Evolutionary conservation across 2,329 filamentous ascomycete genomes (phyloP), one percentile per base, ranked within the genome.

Genomic region (Paecilomyces variotii): DNA sequence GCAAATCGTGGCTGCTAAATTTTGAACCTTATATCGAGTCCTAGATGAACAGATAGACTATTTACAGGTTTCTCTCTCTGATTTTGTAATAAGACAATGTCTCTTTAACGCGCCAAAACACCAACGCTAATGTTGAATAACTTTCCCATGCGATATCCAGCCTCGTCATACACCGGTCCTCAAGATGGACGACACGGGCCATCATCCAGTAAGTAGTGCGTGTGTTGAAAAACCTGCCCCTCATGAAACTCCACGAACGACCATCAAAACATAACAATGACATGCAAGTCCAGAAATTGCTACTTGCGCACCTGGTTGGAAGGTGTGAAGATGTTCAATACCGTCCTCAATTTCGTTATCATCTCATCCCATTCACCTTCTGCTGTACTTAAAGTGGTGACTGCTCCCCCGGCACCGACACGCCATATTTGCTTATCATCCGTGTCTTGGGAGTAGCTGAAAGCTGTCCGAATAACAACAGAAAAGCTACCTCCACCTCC

Each of bases 361-460:
- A 97, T 97, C 79, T 97, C 94, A 60, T 95, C 89, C 75, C 87
- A 88, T 78, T 97, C 93, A 2, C 86, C 90, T 59, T 87, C 81
- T 0, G 88, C 80, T 2, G 88, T 90, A 70, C 91, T 96, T 59
- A 96, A 79, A 26, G 86, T 87, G 1, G 93, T 97, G 14, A 97
- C 86, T 0, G 93, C 93, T 1, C 93, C 94, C 0, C 93, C 94
- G 4, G 93, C 93, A 4, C 92, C 93, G 39, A 97, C 85, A 49
- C 84, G 84, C 93, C 93, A 97, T 24, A 67, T 67, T 57, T 78
- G 72, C 28, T 64, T 55, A 11, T 65, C 60, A 7, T 62, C 62
- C 24, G 67, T 57, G 50, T 73, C 64, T 35, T 62, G 58, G n/a
- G 69, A 65, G 49, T 62, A 70, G 54, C 68, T 74, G 54, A 93